Evolutionary conservation across 2,329 filamentous ascomycete genomes (phyloP), one percentile per base, ranked within the genome.

Genomic region (Talaromyces atroroseus): DNA sequence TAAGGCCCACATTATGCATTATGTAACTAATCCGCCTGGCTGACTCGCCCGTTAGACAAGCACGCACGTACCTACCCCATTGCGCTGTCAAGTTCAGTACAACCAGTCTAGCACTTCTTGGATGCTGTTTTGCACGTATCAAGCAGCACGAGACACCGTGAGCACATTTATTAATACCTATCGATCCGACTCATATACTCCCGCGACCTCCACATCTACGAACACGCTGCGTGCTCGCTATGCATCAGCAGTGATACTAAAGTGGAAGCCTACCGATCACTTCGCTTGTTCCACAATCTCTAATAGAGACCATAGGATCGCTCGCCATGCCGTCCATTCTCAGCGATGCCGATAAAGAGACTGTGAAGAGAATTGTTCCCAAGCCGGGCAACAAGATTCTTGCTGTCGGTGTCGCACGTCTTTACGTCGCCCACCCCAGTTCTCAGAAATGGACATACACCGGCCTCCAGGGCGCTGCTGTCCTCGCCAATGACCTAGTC

Each of bases 301-400:
- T 32, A 36, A 44, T 49, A 29, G 2, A 45, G 58, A 52, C 3
- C 26, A 8, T 44, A 23, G 26, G n/a, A 6, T 49, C 44, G 16
- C 32, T 62, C 67, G 69, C 59, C 61, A 78, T 78, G 77, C 82
- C 82, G 58, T 83, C 82, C 18, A 84, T 95, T 63, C 83, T 99
- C 57, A 89, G 81, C 71, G 92, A 96, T 68, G 88, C 92, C 68
- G 94, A 99, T 78, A 96, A 95, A 81, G 89, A 95, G 77, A 95
- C 86, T 59, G 92, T 99, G 75, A 95, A 95, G 79, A 87, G 94
- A 71, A 88, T 87, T 65, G 90, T 99, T 54, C 92, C 94, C 60
- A 96, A 95, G 74, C 84, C 90, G 61, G 86, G 86, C 67, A 99
- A 97, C 84, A 97, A 97, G 80, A 97, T 99, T 74, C 89, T 95